Percentiles rank a stretch among this genome's conserved stretches.
Evolutionary conservation across 2,329 filamentous ascomycete species (phyloP).

Genomic region (Aspergillus tubingensis): DNA sequence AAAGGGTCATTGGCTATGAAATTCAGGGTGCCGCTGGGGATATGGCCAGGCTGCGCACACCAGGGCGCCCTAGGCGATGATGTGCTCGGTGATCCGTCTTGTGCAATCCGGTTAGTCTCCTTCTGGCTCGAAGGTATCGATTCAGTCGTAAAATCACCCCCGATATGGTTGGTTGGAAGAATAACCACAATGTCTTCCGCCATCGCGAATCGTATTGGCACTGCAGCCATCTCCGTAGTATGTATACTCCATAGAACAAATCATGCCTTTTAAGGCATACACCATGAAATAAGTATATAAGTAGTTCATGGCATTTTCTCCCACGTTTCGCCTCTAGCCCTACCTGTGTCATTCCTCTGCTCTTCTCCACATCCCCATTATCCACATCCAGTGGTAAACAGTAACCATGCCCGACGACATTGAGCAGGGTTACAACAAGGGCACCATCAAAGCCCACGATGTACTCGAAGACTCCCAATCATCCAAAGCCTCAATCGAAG

Average conservation of each 20-base stretch:
- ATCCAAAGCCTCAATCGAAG: constrained; percentile 17
- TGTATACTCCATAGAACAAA: not conserved
- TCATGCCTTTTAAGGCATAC: not conserved
- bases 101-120: constrained; percentile 21
- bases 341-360: not conserved
- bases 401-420: constrained; percentile 22
- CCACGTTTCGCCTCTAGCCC: not conserved
- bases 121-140: constrained; percentile 13
- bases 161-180: constrained; percentile 6
- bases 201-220: constrained; percentile 14
- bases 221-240: not conserved
- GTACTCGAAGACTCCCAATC: constrained; percentile 13
- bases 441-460: not conserved
- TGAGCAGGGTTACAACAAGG: constrained; percentile 21
- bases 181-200: not conserved
- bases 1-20: not conserved
- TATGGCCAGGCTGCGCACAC: not conserved
- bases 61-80: constrained; percentile 18
- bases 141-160: not conserved
- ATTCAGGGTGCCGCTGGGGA: not conserved
- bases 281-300: constrained; percentile 4
- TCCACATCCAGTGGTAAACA: not conserved
- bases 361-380: not conserved
- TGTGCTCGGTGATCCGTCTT: constrained; percentile 25
- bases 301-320: not conserved